Percentiles rank a stretch among this genome's conserved stretches.
Conservation (phyloP, 1,284 basidiomycete species). For the Ganoderma boninense region DNA sequence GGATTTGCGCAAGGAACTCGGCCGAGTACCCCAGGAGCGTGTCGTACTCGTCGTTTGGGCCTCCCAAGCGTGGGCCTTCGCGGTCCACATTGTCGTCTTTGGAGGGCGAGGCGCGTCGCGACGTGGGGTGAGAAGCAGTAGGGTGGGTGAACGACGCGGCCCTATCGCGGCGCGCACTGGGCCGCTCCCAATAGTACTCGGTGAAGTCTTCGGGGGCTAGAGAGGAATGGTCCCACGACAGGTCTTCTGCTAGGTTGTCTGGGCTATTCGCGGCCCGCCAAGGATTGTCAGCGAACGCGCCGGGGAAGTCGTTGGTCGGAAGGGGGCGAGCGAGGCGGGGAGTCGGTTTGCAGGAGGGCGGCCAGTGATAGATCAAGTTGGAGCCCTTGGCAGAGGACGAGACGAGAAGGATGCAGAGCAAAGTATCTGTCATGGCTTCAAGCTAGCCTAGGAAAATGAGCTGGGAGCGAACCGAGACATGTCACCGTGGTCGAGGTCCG, state of each 20-base stretch:
- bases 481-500: no score
- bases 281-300: conserved; percentile 70
- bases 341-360: conserved; percentile 63
- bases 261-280: conserved; percentile 67
- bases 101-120: conserved; percentile 41
- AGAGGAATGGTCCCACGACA: conserved; percentile 15
- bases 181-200: conserved; percentile 45
- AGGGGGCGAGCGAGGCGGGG: conserved; percentile 70
- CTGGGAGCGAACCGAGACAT: not conserved
- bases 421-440: conserved; percentile 54
- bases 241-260: conserved; percentile 34
- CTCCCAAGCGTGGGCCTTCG: conserved; percentile 34
- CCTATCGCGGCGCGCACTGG: conserved; percentile 33
- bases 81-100: conserved; percentile 34
- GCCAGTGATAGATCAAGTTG: conserved; percentile 79
- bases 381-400: conserved; percentile 80
- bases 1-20: conserved; percentile 83
- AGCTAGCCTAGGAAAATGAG: not conserved
- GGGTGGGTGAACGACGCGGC: conserved; percentile 41
- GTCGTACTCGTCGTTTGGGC: conserved; percentile 58
- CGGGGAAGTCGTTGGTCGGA: conserved; percentile 54
- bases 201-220: conserved; percentile 32
- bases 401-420: conserved; percentile 77
- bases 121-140: conserved; percentile 39
- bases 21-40: conserved; percentile 82